phyloP scores from a whole-genome alignment of 345 rosid species.

The Geranium brycei region DNA sequence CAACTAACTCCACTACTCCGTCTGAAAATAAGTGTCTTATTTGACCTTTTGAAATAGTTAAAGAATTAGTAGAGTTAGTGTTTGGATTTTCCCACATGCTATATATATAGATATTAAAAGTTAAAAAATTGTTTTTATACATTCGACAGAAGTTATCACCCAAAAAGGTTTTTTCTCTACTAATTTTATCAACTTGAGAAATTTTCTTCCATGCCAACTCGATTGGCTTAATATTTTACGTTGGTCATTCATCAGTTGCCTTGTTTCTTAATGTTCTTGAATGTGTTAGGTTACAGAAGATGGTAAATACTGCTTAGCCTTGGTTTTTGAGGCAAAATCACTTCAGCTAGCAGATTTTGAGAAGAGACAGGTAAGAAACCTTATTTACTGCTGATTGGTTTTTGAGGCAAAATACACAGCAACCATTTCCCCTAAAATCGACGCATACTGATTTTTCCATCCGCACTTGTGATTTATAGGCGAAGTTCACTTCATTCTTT shows the following conservation, averaged over 20 bases:
- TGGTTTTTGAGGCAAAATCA: constrained; percentile 70
- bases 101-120: too few species aligned
- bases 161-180: not conserved
- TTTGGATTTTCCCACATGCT: too few species aligned
- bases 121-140: too few species aligned
- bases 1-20: not conserved
- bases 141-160: not conserved
- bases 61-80: too few species aligned
- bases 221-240: not conserved
- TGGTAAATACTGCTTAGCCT: constrained; percentile 66
- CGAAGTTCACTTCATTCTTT: constrained; percentile 80
- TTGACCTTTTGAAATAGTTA: not conserved
- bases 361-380: constrained; percentile 51
- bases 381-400: too few species aligned
- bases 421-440: too few species aligned
- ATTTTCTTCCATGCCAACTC: not conserved
- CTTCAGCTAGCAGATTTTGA: constrained; percentile 71
- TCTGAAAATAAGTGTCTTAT: not conserved
- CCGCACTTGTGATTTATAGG: constrained; percentile 24
- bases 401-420: not conserved
- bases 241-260: not conserved
- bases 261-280: not conserved
- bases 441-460: too few species aligned
- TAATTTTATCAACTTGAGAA: not conserved
- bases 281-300: constrained; percentile 51